Evolutionary conservation across 31 red algal genomes (phyloP), one percentile per base, ranked within the genome.

Genomic region (Porphyra umbilicalis): DNA sequence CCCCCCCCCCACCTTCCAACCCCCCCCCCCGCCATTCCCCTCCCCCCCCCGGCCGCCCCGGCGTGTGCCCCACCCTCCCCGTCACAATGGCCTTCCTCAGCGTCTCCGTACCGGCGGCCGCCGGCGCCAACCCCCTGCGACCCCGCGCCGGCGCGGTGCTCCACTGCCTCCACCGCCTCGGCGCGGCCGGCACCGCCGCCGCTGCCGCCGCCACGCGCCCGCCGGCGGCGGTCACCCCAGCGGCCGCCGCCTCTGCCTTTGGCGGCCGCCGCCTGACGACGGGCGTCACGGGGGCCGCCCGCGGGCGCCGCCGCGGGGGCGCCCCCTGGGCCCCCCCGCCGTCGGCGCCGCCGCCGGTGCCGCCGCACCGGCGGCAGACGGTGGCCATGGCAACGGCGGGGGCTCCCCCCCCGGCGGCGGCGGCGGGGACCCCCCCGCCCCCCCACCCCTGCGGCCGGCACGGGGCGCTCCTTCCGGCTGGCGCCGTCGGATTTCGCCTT

Each of bases 401-500:
- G n/a, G n/a, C n/a, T n/a, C n/a, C 57, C 25, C 8, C 57, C 11
- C 11, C 57, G 16, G 13, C 25, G 25, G 57, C 57, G 18, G 57
- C 57, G 13, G 57, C 57, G 13, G 7, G 0, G 10, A 29, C 57
- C 57, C 0, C 57, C 42, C n/a, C n/a, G n/a, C n/a, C 16, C 9
- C 42, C 16, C 42, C 20, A 4, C 57, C 57, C 25, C 57, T 29
- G 57, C 30, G 4, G 57, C 57, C 25, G 57, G 57, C 20, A 29
- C 57, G 57, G 42, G 42, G 5, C 11, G 14, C 13, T 57, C 39
- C 29, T 92, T 88, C 81, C 81, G 83, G 34, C 83, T 95, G 33
- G 93, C 89, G 57, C 93, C 93, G 6, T 92, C 86, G 18, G 93
- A 95, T 39, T 92, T 95, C 36, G 90, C 93, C 36, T 95, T 95